A percentile compares a stretch with the other conserved stretches of the same genome.
phyloP scores from a whole-genome alignment of 257 asterid species.

The Solanum chiquidenum region DNA sequence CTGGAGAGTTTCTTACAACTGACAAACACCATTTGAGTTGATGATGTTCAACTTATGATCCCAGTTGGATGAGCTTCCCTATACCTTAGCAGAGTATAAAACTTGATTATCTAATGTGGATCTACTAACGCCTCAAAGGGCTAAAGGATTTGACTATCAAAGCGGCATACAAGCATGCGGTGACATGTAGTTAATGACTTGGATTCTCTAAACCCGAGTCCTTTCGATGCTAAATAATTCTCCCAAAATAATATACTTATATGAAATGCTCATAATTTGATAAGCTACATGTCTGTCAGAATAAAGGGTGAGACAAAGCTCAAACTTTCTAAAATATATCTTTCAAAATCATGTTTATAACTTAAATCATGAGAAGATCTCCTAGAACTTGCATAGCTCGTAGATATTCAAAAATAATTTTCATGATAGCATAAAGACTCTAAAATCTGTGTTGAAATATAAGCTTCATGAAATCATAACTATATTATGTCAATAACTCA shows the following conservation, averaged over 20 bases:
- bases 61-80: neutral
- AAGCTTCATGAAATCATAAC: neutral
- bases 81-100: neutral
- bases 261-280: neutral
- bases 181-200: neutral
- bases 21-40: neutral
- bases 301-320: neutral
- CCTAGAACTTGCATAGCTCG: neutral
- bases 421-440: neutral
- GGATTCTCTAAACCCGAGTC: neutral
- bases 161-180: no score
- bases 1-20: no score
- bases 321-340: neutral
- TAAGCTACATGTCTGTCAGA: neutral
- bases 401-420: neutral
- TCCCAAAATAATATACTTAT: neutral
- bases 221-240: neutral
- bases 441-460: no score
- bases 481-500: neutral
- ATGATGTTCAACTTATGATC: neutral
- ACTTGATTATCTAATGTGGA: no score
- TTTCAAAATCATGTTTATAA: neutral
- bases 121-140: no score
- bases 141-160: no score
- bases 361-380: neutral